Evolutionary conservation across 192 early-diverging fungal species (phyloP).

Genomic region (Podochytrium sp.): DNA sequence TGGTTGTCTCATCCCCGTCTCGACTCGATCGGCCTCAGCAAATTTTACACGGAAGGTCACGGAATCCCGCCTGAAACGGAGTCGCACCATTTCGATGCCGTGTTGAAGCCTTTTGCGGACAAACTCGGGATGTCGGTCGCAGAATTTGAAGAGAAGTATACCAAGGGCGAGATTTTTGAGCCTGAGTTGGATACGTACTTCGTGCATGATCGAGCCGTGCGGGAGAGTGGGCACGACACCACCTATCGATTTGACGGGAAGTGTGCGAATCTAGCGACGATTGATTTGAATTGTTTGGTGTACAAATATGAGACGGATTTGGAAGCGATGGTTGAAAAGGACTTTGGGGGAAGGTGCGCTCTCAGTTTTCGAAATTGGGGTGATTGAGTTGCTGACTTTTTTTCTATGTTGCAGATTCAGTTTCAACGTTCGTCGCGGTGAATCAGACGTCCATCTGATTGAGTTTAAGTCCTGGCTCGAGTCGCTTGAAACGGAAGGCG

Average conservation of each 20-base stretch:
- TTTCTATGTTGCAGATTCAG: slow-evolving; percentile 35
- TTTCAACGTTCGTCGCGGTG: slow-evolving; percentile 51
- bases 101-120: slow-evolving; percentile 79
- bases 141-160: slow-evolving; percentile 79
- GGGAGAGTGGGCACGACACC: slow-evolving; percentile 18
- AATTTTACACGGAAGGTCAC: slow-evolving; percentile 85
- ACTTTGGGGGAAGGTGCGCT: slow-evolving; percentile 47
- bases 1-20: slow-evolving; percentile 86
- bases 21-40: slow-evolving; percentile 79
- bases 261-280: slow-evolving; percentile 89
- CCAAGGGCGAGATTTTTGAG: slow-evolving; percentile 66
- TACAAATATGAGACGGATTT: slow-evolving; percentile 97
- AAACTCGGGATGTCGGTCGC: slow-evolving; percentile 59
- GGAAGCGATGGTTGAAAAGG: slow-evolving; percentile 64
- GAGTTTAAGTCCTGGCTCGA: slow-evolving; percentile 43
- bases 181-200: slow-evolving; percentile 94
- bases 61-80: slow-evolving; percentile 99
- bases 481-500: slow-evolving; percentile 35
- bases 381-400: too few relatives aligned
- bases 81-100: slow-evolving; percentile 66
- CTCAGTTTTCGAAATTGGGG: too few relatives aligned
- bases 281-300: slow-evolving; percentile 91
- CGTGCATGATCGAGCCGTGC: slow-evolving; percentile 88
- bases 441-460: slow-evolving; percentile 39
- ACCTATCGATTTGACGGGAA: slow-evolving; percentile 70